Percentiles rank a stretch among this genome's conserved stretches.
These are phyloP conservation scores for Hippophae rhamnoides DNA, from an alignment of 306 rosid species.

Conservation along the genomic window DNA sequence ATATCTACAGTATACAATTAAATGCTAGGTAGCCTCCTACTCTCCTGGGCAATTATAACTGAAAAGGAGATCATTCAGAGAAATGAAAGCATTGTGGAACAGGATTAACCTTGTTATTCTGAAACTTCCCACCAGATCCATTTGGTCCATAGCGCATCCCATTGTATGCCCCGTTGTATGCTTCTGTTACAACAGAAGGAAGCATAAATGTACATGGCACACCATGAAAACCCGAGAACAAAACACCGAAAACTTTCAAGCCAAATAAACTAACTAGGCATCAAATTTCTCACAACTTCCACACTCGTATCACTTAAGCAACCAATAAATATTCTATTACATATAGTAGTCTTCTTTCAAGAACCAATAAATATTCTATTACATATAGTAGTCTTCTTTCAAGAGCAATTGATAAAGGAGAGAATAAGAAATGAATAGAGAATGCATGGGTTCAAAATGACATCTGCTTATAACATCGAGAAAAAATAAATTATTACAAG, in stretches of 20 bases:
- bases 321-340: slow-evolving; percentile 5
- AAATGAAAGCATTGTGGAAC: slow-evolving; percentile 14
- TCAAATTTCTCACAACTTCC: slow-evolving; percentile 23
- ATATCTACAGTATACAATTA: not conserved
- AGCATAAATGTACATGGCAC: slow-evolving; percentile 51
- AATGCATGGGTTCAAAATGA: too few species aligned
- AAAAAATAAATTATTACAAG: too few species aligned
- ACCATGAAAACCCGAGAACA: slow-evolving; percentile 59
- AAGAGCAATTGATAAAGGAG: too few species aligned
- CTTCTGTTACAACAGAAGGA: slow-evolving; percentile 71
- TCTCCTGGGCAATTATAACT: slow-evolving; percentile 4
- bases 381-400: not conserved
- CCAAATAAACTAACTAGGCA: slow-evolving; percentile 24
- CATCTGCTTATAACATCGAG: too few species aligned
- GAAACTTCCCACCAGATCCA: slow-evolving; percentile 70
- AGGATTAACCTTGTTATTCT: slow-evolving; percentile 63
- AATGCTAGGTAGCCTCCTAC: not conserved
- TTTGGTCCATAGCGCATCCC: slow-evolving; percentile 53
- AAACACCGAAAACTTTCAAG: slow-evolving; percentile 46
- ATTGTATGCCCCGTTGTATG: slow-evolving; percentile 52
- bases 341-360: too few species aligned
- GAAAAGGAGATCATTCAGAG: slow-evolving; percentile 18
- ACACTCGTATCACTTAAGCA: not conserved
- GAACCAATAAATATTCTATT: slow-evolving; percentile 6
- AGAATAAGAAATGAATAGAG: too few species aligned